Conservation (phyloP, 371 early-diverging fungal genomes). For the Entomophthora muscae region DNA sequence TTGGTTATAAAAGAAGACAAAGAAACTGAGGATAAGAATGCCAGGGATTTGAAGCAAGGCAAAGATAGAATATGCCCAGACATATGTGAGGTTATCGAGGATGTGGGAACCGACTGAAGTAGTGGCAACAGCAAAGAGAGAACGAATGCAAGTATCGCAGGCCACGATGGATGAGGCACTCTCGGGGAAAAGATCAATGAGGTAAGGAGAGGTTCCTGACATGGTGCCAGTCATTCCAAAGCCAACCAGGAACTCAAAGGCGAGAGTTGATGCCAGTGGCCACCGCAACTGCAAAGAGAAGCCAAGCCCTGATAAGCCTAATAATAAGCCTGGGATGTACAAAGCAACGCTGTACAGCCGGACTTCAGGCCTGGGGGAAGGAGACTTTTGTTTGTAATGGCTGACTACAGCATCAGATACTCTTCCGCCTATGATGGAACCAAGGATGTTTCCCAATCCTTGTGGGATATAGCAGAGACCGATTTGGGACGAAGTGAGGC, state of each 20-base stretch:
- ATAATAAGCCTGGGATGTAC: conserved; percentile 17
- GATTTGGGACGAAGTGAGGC: conserved; percentile 19
- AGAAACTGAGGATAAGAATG: background rate
- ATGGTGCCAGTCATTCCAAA: background rate
- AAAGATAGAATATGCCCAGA: background rate
- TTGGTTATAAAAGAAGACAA: no score
- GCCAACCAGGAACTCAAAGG: background rate
- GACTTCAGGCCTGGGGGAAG: conserved; percentile 13
- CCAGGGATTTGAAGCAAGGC: background rate
- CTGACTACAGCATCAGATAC: conserved; percentile 17
- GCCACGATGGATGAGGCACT: background rate
- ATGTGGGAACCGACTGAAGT: background rate
- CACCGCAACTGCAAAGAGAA: conserved; percentile 19
- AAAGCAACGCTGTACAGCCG: conserved; percentile 22
- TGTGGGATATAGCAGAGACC: conserved; percentile 23
- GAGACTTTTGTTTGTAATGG: no score
- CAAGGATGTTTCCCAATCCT: conserved; percentile 25
- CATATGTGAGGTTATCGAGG: background rate
- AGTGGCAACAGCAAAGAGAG: background rate
- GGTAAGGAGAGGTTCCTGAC: background rate
- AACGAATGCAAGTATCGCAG: background rate
- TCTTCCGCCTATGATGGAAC: conserved; percentile 22
- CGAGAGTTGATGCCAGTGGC: conserved; percentile 5
- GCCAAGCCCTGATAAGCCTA: conserved; percentile 22
- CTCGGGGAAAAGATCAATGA: conserved; percentile 7